Evolutionary conservation across 495 filamentous ascomycete genomes (phyloP).

Genomic region (Neurospora sp.): DNA sequence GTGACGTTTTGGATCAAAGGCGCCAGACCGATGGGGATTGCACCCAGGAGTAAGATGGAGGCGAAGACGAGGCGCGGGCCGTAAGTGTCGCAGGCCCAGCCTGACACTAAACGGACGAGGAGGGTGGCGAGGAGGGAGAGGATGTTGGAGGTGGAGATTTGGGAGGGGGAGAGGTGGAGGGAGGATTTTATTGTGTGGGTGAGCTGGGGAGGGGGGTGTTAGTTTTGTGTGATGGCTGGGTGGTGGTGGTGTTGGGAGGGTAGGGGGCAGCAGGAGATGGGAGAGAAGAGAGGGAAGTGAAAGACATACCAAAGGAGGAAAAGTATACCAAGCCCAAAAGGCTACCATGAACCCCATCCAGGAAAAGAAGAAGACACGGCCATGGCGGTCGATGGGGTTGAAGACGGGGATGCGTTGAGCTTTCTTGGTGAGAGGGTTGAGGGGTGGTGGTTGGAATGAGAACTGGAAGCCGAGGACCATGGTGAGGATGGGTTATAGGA

Average conservation of each 20-base stretch:
- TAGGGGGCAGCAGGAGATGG: too few species aligned
- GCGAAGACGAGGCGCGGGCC: conserved; percentile 79
- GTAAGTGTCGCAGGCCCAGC: conserved; percentile 74
- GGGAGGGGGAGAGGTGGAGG: conserved; percentile 54
- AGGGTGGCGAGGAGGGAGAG: conserved; percentile 77
- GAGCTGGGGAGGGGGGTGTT: too few species aligned
- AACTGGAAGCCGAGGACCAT: conserved; percentile 42
- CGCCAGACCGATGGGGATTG: conserved; percentile 75
- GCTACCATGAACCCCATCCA: conserved; percentile 95
- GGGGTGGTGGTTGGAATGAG: conserved; percentile 40
- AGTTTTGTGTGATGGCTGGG: too few species aligned
- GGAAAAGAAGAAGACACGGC: conserved; percentile 86
- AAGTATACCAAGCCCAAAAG: conserved; percentile 87
- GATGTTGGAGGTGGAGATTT: conserved; percentile 88
- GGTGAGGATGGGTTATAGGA: background rate
- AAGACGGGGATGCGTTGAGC: conserved; percentile 71
- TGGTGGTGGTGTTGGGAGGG: too few species aligned
- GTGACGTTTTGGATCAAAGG: conserved; percentile 60
- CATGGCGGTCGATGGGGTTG: conserved; percentile 74
- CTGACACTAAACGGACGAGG: conserved; percentile 70
- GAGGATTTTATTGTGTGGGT: conserved; percentile 69
- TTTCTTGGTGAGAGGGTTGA: conserved; percentile 73
- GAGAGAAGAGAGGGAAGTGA: background rate
- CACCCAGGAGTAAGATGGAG: conserved; percentile 58
- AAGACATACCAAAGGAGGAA: conserved; percentile 66